Conservation (phyloP, 495 filamentous ascomycete species). For the Pyrenula aspistea region DNA sequence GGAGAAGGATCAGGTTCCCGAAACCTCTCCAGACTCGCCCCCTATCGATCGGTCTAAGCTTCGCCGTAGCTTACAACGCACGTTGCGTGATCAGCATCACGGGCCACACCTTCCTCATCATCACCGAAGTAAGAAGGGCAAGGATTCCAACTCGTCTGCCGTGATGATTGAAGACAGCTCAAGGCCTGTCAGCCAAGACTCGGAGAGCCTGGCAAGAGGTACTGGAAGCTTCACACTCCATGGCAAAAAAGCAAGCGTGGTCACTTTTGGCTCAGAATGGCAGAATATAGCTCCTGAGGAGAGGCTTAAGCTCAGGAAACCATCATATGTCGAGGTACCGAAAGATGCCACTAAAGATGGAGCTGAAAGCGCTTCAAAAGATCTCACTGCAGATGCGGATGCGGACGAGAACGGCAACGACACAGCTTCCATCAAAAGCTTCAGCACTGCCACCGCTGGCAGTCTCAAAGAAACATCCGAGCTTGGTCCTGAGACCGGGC, state of each 20-base stretch:
- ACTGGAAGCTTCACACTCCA: conserved; percentile 89
- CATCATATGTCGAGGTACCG: conserved; percentile 28
- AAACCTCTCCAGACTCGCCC: conserved; percentile 21
- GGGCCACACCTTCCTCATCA: conserved; percentile 49
- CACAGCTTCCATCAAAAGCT: neutral
- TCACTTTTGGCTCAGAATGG: conserved; percentile 88
- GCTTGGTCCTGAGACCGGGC: neutral
- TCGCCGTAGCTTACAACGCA: conserved; percentile 84
- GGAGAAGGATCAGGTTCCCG: conserved; percentile 23
- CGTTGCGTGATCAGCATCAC: conserved; percentile 72
- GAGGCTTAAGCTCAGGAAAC: conserved; percentile 46
- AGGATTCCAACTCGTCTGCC: conserved; percentile 49
- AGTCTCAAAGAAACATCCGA: neutral
- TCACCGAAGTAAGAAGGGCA: conserved; percentile 63
- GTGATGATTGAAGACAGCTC: conserved; percentile 45
- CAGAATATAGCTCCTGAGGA: conserved; percentile 73
- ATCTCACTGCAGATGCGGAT: neutral
- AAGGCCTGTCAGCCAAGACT: conserved; percentile 23
- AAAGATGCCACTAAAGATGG: neutral
- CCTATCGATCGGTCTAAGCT: conserved; percentile 44
- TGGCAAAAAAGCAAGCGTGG: conserved; percentile 93
- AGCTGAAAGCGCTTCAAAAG: neutral
- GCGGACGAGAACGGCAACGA: neutral
- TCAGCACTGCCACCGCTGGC: neutral
- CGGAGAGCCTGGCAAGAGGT: conserved; percentile 62